These are phyloP conservation scores for Solanum corneliomulleri DNA, from an alignment of 257 asterid genomes.

Conservation along the genomic window DNA sequence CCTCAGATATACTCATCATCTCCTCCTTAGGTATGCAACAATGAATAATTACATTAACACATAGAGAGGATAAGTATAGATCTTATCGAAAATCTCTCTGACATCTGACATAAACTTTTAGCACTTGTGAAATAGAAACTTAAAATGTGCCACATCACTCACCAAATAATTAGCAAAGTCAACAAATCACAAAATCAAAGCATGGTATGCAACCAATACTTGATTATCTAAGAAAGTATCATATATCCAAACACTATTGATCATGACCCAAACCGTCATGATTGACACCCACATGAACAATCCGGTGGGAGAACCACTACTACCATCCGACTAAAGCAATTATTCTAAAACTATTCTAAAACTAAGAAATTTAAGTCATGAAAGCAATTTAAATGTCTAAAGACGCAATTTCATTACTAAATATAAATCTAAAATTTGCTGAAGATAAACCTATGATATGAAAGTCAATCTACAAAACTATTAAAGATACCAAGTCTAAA, in stretches of 20 bases:
- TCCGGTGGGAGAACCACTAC: too few species aligned
- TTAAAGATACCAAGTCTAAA: too few species aligned
- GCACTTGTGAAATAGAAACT: background rate
- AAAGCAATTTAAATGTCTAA: too few species aligned
- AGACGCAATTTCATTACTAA: too few species aligned
- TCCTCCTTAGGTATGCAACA: background rate
- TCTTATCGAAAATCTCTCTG: background rate
- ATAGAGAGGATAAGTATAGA: background rate
- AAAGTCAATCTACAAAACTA: too few species aligned
- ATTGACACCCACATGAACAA: too few species aligned
- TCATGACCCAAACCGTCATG: too few species aligned
- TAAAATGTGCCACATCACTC: background rate
- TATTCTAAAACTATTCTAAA: too few species aligned
- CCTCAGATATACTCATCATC: background rate
- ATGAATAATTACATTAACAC: background rate
- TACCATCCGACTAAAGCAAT: too few species aligned
- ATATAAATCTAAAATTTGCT: too few species aligned
- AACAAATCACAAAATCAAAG: background rate
- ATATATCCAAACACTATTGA: background rate
- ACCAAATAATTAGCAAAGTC: background rate
- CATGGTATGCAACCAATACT: background rate
- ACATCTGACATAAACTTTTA: background rate
- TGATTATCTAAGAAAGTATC: background rate
- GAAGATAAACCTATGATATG: too few species aligned
- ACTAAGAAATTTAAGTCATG: too few species aligned